Base-by-base conservation (phyloP, 2,329 filamentous ascomycete genomes). In the Atkinsonella hypoxylon region DNA sequence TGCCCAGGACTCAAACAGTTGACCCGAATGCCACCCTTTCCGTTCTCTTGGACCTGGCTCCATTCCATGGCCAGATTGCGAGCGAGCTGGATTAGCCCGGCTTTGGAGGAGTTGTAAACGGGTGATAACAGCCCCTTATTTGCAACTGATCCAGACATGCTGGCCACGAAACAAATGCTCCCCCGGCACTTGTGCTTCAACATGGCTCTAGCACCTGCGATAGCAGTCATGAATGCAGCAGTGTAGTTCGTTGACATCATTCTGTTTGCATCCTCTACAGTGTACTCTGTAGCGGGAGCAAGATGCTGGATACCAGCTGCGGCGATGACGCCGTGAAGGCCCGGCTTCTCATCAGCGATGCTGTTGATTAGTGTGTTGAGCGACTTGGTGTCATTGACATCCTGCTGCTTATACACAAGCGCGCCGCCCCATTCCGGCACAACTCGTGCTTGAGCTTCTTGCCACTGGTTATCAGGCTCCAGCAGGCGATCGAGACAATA, bases 211-310 rank as follows among this genome's bases (percentile, higher is more conserved):
- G 86, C 86, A 10, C 12, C 40, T 5, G 38, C 38, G 3, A 20
- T 30, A 3, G 46, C 46, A 6, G 46, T 41, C 46, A 48, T 48
- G 46, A 48, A 41, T 2, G 26, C 36, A 1, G 84, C 85, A 22
- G 76, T 85, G 62, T 86, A 72, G 67, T 89, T 86, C 56, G 85
- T 78, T 59, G 82, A 72, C 59, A 89, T 72, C 63, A 89, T 81
- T 66, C 81, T 75, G 57, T 79, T 72, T 68, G 81, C 61, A 50
- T 70, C 64, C 1, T 62, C 70, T 42, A 81, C 75, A 20, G 71
- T 73, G 61, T 87, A 88, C 31, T 88, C 83, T 41, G 85, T 64
- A 2, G 83, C 82, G 0, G 81, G 70, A 1, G 77, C 83, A 58
- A 87, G 77, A 63, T 87, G 81, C 64, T 88, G 81, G 40, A 81